Evolutionary conservation across 305 asterid genomes (phyloP).

Genomic region (Petunia hybrid): DNA sequence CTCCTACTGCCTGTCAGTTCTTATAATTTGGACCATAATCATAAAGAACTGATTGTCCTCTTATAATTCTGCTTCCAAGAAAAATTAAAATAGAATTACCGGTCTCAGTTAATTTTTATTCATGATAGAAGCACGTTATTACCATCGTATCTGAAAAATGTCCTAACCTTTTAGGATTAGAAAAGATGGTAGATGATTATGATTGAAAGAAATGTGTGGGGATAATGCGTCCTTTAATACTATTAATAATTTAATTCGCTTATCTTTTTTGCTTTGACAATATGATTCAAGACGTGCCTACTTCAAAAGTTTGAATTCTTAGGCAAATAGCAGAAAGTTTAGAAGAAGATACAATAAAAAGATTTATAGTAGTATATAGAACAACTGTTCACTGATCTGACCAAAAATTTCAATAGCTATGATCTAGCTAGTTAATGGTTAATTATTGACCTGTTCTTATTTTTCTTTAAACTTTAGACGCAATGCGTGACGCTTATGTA

Average conservation of each 20-base stretch:
- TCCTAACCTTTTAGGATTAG: not conserved
- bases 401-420: not conserved
- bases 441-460: not conserved
- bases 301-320: constrained; percentile 15
- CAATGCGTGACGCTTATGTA: not conserved
- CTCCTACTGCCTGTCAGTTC: not conserved
- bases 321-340: not conserved
- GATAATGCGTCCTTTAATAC: not conserved
- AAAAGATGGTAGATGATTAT: constrained; percentile 1
- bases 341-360: not conserved
- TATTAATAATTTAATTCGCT: not conserved
- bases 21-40: not conserved
- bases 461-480: not conserved
- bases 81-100: not conserved
- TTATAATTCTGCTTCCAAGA: not conserved
- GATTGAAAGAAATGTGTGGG: not conserved
- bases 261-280: not conserved
- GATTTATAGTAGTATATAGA: not conserved
- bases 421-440: not conserved
- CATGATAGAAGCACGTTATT: not conserved
- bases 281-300: constrained; percentile 10
- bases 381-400: not conserved
- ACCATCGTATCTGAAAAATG: not conserved
- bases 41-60: not conserved
- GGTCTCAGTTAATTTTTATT: not conserved